A percentile compares a stretch with the other conserved stretches of the same genome.
Evolutionary conservation across 2,329 filamentous ascomycete genomes (phyloP).

Genomic region (Byssothecium circinans): DNA sequence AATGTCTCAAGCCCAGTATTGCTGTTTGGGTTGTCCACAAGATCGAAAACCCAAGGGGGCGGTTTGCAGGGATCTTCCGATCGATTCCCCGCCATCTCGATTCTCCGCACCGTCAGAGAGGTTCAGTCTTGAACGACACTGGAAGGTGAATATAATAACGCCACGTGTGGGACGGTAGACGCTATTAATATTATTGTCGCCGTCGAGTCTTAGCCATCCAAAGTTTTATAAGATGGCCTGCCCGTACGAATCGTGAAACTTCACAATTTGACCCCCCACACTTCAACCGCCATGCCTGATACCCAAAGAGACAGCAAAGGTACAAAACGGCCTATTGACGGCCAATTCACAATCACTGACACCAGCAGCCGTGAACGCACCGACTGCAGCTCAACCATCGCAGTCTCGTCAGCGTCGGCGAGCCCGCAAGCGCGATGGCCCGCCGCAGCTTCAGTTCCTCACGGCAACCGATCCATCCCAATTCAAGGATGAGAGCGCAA

Average conservation of each 20-base stretch:
- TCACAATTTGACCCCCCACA: neutral
- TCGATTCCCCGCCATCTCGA: too few relatives aligned
- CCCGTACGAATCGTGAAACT: neutral
- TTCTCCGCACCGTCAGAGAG: too few relatives aligned
- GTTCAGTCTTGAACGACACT: too few relatives aligned
- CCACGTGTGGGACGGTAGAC: too few relatives aligned
- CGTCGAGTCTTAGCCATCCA: too few relatives aligned
- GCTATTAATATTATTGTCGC: too few relatives aligned
- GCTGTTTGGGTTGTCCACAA: too few relatives aligned
- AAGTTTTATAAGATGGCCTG: neutral
- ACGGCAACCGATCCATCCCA: conserved; percentile 35
- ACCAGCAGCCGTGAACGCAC: neutral
- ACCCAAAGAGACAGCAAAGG: neutral
- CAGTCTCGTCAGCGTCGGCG: neutral
- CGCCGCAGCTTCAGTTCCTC: conserved; percentile 34
- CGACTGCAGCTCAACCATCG: neutral
- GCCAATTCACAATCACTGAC: neutral
- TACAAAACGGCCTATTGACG: neutral
- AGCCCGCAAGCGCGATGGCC: conserved; percentile 25
- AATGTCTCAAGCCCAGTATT: too few relatives aligned
- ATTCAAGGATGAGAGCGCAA: conserved; percentile 31
- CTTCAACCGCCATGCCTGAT: neutral
- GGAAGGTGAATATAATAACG: too few relatives aligned
- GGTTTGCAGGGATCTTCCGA: too few relatives aligned
- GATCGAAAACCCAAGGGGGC: too few relatives aligned